phyloP scores from a whole-genome alignment of 257 asterid species.

The Solanum stenotomum region DNA sequence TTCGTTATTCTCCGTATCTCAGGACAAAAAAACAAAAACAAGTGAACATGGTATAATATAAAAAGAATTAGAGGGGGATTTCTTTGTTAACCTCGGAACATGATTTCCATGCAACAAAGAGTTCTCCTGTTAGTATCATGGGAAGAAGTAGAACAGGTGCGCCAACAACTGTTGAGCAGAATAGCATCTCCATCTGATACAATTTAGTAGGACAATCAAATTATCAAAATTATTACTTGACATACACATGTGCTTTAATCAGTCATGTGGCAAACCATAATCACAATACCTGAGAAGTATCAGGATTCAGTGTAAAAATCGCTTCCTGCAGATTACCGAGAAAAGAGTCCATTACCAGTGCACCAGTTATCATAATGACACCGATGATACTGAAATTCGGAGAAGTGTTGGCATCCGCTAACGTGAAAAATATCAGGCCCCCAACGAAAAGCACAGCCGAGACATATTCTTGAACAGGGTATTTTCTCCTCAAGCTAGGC shows the following conservation, averaged over 20 bases:
- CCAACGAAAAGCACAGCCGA: slow-evolving; percentile 67
- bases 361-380: slow-evolving; percentile 68
- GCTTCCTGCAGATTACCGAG: slow-evolving; percentile 91
- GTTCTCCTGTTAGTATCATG: slow-evolving; percentile 74
- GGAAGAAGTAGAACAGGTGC: slow-evolving; percentile 67
- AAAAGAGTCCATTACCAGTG: slow-evolving; percentile 83
- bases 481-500: slow-evolving; percentile 87
- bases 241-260: not conserved
- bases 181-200: slow-evolving; percentile 72
- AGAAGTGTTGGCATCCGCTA: slow-evolving; percentile 80
- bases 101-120: slow-evolving; percentile 65
- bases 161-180: slow-evolving; percentile 82
- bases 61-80: not conserved
- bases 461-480: slow-evolving; percentile 66
- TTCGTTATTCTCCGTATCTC: not conserved
- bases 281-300: slow-evolving; percentile 68
- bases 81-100: slow-evolving; percentile 46
- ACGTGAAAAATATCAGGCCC: slow-evolving; percentile 75
- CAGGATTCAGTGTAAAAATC: slow-evolving; percentile 75
- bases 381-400: slow-evolving; percentile 82
- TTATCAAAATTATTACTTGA: not conserved
- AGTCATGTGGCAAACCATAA: not conserved
- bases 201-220: not conserved
- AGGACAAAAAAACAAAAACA: not conserved
- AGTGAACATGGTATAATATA: not conserved